Base-by-base conservation (phyloP, 352 stramenopile genomes). In the Peronospora farinosa region DNA sequence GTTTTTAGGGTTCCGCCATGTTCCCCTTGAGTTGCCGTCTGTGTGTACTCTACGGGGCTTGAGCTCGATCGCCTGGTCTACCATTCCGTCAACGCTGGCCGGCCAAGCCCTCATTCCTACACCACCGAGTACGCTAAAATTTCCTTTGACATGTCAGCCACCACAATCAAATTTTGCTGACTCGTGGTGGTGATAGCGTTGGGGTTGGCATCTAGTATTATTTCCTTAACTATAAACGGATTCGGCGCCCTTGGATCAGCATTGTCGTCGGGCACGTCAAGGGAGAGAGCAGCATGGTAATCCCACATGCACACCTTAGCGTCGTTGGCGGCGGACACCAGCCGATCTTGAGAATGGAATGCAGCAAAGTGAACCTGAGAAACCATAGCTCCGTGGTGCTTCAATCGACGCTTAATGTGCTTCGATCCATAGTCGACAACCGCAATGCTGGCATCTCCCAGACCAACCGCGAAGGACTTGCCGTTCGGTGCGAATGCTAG, bases 301-400 rank as follows among this genome's bases (percentile, higher is more conserved):
- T 88, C 65, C 65, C 78, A 90, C 0, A 90, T 49, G 43, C 63
- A 78, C 40, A 90, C 51, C 47, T 84, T 82, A 2, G 62, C 51
- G 53, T 90, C 79, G 53, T 90, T 90, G 19, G 66, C 79, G 15
- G 71, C 68, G 17, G 79, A 77, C 11, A 90, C 12, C 8, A 90
- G 63, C 52, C 74, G 76, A 19, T 84, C 69, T 30, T 72, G 62
- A 2, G 54, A 39, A 2, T 60, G 53, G 30, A 83, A 86, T 21
- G 46, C 65, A 7, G 71, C 66, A 43, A 90, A 88, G 31, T 84
- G 73, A 40, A 86, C 74, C 35, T 84, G 74, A 12, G 67, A 81
- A 21, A 86, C 79, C 23, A 65, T 61, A 0, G 74, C 79, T 25
- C 43, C 28, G 54, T 90, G 79, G 31, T 63, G 69, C 31, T 72